Conservation (phyloP, 225 moss, liverwort and hornwort species). For the Pseudoscleropodium purum region DNA sequence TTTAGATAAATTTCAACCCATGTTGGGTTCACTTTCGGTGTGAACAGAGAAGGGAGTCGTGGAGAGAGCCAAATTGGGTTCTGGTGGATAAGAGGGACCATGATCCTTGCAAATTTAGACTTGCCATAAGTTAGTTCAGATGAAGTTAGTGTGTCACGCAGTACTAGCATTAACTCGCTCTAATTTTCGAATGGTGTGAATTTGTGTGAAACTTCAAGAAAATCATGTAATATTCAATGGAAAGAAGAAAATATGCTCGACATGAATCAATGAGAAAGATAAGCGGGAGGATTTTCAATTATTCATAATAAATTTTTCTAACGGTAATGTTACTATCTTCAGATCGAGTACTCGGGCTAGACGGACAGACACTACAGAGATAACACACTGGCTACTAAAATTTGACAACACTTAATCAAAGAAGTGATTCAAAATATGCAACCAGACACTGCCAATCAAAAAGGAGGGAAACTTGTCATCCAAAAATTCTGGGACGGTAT, state of each 20-base stretch:
- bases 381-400: not conserved
- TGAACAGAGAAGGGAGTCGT: not conserved
- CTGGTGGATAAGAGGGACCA: not conserved
- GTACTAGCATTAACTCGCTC: not conserved
- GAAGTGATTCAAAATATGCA: not conserved
- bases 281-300: not conserved
- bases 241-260: not conserved
- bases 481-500: not conserved
- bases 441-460: not conserved
- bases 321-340: not conserved
- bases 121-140: no score
- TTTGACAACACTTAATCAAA: not conserved
- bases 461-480: not conserved
- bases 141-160: no score
- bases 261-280: not conserved
- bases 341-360: not conserved
- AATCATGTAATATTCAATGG: not conserved
- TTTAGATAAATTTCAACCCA: not conserved
- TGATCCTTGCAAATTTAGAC: not conserved
- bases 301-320: not conserved
- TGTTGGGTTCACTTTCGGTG: not conserved
- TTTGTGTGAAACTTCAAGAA: not conserved
- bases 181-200: not conserved
- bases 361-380: not conserved
- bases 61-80: not conserved